Evolutionary conservation across 1,284 basidiomycete species (phyloP).

Genomic region (Exobasidium rhododendri): DNA sequence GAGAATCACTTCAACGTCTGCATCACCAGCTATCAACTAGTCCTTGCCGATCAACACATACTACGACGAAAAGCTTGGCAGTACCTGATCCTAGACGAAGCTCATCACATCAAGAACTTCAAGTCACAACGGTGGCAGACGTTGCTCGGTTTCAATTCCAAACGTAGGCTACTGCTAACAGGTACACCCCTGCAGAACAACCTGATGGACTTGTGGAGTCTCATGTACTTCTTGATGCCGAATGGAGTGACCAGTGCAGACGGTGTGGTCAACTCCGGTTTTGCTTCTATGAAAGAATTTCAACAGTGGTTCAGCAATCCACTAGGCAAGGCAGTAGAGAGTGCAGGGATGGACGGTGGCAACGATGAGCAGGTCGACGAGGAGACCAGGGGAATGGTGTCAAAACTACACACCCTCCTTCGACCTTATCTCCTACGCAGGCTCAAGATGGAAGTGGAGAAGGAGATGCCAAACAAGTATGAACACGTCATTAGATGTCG

Average conservation of each 20-base stretch:
- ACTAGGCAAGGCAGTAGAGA: slow-evolving; percentile 88
- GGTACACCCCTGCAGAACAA: slow-evolving; percentile 96
- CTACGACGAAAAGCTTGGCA: slow-evolving; percentile 95
- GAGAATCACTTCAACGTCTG: slow-evolving; percentile 91
- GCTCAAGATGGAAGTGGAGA: slow-evolving; percentile 92
- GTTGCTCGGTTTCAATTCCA: slow-evolving; percentile 86
- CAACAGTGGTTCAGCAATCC: slow-evolving; percentile 87
- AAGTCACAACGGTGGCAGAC: slow-evolving; percentile 93
- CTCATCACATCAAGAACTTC: slow-evolving; percentile 99
- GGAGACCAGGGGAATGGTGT: slow-evolving; percentile 79
- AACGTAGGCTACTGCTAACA: slow-evolving; percentile 79
- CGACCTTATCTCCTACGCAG: slow-evolving; percentile 91
- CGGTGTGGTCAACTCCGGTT: slow-evolving; percentile 63
- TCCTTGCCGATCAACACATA: slow-evolving; percentile 85
- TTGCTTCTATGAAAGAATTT: slow-evolving; percentile 90
- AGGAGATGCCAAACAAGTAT: slow-evolving; percentile 88
- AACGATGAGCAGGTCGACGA: slow-evolving; percentile 68
- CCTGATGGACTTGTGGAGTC: slow-evolving; percentile 88
- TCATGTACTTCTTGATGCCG: slow-evolving; percentile 94
- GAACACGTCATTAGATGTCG: slow-evolving; percentile 90
- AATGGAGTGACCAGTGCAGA: slow-evolving; percentile 59
- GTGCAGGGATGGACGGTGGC: slow-evolving; percentile 58
- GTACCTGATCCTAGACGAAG: slow-evolving; percentile 94
- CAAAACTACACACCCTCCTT: slow-evolving; percentile 85
- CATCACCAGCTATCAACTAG: slow-evolving; percentile 87